These are phyloP conservation scores for Obba rivulosa DNA, from an alignment of 768 basidiomycete genomes.

Conservation along the genomic window DNA sequence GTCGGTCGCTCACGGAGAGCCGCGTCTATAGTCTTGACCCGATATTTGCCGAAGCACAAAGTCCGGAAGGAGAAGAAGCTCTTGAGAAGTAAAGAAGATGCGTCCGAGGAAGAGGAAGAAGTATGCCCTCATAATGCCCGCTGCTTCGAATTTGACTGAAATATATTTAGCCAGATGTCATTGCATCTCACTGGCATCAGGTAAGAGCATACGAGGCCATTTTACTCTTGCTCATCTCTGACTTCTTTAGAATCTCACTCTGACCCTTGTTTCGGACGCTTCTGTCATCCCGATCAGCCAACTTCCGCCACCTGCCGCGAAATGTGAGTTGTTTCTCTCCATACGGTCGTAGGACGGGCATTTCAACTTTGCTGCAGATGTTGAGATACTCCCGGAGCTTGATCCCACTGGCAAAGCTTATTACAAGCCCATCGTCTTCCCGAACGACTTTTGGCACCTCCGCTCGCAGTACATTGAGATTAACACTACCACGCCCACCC, in stretches of 20 bases:
- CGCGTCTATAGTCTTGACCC: slow-evolving; percentile 62
- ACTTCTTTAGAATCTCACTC: slow-evolving; percentile 66
- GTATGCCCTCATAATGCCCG: slow-evolving; percentile 24
- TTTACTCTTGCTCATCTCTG: neutral
- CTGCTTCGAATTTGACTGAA: neutral
- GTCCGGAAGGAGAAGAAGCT: slow-evolving; percentile 81
- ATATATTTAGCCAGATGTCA: slow-evolving; percentile 41
- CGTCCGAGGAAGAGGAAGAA: slow-evolving; percentile 43
- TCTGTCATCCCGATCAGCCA: slow-evolving; percentile 44
- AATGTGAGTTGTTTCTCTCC: slow-evolving; percentile 40
- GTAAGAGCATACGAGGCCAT: slow-evolving; percentile 30
- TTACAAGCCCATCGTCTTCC: slow-evolving; percentile 86
- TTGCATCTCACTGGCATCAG: slow-evolving; percentile 81
- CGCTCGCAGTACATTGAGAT: slow-evolving; percentile 78
- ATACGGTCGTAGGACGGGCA: neutral
- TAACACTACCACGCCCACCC: slow-evolving; percentile 70
- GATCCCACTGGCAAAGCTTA: slow-evolving; percentile 64
- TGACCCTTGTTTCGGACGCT: slow-evolving; percentile 79
- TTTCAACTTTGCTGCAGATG: slow-evolving; percentile 43
- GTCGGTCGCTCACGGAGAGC: neutral
- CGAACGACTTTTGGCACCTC: slow-evolving; percentile 94
- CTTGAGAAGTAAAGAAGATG: slow-evolving; percentile 39
- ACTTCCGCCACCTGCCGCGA: slow-evolving; percentile 53
- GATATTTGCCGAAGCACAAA: slow-evolving; percentile 72
- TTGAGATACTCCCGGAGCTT: slow-evolving; percentile 57